Evolutionary conservation across 306 rosid species (phyloP).

Genomic region (Alnus rubra): DNA sequence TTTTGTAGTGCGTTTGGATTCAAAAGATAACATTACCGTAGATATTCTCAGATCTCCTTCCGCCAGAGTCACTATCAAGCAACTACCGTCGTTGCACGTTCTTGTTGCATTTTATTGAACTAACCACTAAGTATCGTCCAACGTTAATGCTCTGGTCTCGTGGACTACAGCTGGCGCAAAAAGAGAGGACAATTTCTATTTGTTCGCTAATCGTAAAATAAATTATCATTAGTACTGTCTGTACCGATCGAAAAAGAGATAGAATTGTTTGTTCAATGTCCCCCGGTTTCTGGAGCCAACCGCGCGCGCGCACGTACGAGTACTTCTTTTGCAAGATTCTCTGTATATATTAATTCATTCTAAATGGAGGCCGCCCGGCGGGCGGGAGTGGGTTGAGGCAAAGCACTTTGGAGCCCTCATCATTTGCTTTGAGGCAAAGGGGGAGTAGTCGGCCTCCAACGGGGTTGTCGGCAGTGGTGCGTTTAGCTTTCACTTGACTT

Average conservation of each 20-base stretch:
- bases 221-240: background rate
- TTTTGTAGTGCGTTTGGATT: constrained; percentile 1
- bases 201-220: background rate
- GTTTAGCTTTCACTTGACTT: too few species aligned
- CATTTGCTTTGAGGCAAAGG: constrained; percentile 17
- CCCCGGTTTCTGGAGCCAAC: constrained; percentile 31
- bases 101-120: background rate
- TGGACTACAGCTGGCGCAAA: constrained; percentile 30
- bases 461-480: constrained; percentile 14
- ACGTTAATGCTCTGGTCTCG: background rate
- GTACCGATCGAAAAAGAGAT: background rate
- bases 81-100: background rate
- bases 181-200: constrained; percentile 22
- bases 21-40: background rate
- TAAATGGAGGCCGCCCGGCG: background rate
- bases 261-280: too few species aligned
- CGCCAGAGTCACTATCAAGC: background rate
- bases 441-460: constrained; percentile 27
- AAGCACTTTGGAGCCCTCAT: constrained; percentile 4
- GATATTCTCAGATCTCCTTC: background rate
- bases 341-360: background rate
- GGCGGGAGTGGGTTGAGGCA: constrained; percentile 3
- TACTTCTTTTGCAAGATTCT: background rate
- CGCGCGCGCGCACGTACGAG: constrained; percentile 1
- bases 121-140: background rate